These are phyloP conservation scores for Exophiala viscosa DNA, from an alignment of 2,329 filamentous ascomycete genomes.

Conservation along the genomic window DNA sequence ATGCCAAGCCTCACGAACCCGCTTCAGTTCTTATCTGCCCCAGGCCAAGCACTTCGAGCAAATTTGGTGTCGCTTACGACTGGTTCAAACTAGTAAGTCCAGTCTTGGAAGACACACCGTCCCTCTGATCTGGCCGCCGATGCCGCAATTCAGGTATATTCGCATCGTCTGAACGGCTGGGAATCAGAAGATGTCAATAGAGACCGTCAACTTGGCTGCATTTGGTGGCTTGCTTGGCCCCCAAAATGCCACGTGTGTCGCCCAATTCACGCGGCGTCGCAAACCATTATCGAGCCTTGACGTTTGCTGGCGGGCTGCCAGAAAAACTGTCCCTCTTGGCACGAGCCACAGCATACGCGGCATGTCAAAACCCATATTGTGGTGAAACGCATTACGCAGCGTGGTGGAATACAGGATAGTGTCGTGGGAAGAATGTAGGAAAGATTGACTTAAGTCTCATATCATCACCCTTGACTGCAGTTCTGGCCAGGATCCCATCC, in stretches of 20 bases:
- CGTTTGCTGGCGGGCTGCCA: not conserved
- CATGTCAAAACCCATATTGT: too few relatives aligned
- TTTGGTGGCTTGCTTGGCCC: not conserved
- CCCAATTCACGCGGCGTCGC: not conserved
- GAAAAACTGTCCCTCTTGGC: not conserved
- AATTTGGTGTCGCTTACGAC: not conserved
- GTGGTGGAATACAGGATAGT: too few relatives aligned
- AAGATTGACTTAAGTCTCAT: too few relatives aligned
- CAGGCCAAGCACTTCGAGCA: conserved; percentile 4
- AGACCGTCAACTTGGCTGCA: too few relatives aligned
- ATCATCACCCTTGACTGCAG: too few relatives aligned
- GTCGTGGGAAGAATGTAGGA: too few relatives aligned
- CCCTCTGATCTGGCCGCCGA: not conserved
- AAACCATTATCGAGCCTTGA: not conserved
- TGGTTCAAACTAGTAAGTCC: not conserved
- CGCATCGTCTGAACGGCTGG: not conserved
- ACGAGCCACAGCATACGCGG: too few relatives aligned
- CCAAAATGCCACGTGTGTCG: not conserved
- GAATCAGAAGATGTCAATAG: too few relatives aligned
- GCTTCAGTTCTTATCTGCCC: not conserved
- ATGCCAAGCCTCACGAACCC: conserved; percentile 2
- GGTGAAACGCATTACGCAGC: too few relatives aligned
- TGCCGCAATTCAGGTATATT: not conserved
- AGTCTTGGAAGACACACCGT: not conserved
- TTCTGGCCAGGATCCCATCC: too few relatives aligned